phyloP scores from a whole-genome alignment of 225 moss, liverwort and hornwort genomes.

The Neckera pumila region DNA sequence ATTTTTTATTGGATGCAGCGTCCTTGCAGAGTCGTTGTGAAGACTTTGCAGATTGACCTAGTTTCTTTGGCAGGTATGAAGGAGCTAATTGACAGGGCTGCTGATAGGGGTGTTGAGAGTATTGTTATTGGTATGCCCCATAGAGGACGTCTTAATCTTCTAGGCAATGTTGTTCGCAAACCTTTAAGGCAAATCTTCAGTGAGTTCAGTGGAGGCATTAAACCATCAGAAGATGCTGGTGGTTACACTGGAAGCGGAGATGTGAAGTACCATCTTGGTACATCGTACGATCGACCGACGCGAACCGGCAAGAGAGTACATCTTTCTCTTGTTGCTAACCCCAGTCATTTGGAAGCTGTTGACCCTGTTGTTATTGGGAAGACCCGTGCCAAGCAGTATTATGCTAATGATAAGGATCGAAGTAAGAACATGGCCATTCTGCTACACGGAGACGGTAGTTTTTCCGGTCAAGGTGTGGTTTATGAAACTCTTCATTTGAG shows the following conservation, averaged over 20 bases:
- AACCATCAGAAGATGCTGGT: conserved; percentile 85
- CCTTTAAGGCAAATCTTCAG: conserved; percentile 93
- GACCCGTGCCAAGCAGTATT: conserved; percentile 94
- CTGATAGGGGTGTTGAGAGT: conserved; percentile 76
- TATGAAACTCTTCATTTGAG: conserved; percentile 91
- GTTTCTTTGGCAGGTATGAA: conserved; percentile 72
- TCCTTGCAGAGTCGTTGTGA: neutral
- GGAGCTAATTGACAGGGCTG: conserved; percentile 89
- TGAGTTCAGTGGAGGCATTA: conserved; percentile 96
- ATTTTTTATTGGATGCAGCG: neutral
- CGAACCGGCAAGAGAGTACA: conserved; percentile 75
- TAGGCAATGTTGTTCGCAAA: conserved; percentile 94
- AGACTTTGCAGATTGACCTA: neutral
- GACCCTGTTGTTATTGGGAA: conserved; percentile 93
- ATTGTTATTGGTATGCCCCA: conserved; percentile 98
- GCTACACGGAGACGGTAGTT: conserved; percentile 94
- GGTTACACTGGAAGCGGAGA: conserved; percentile 98
- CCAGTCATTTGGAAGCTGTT: conserved; percentile 96
- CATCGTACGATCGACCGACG: conserved; percentile 91
- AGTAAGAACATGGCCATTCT: conserved; percentile 83
- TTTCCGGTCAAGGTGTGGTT: conserved; percentile 93
- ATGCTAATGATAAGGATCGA: conserved; percentile 61
- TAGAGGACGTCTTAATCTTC: conserved; percentile 87
- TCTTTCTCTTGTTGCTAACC: conserved; percentile 94
- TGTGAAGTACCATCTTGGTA: conserved; percentile 97